Base-by-base conservation (phyloP, 305 asterid species). In the Withania somnifera region DNA sequence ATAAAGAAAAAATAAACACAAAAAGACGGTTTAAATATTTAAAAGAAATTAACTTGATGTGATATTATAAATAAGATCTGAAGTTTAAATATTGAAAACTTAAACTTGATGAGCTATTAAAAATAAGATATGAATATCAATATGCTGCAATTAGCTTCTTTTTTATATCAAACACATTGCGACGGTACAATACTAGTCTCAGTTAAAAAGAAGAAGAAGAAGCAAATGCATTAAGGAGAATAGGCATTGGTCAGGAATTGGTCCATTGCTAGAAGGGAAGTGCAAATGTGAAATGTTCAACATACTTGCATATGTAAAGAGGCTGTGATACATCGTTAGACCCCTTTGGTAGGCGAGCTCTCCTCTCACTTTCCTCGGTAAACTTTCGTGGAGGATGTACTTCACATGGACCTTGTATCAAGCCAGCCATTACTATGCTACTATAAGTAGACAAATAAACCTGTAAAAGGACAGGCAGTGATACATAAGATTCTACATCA, bases 221-320 rank as follows among this genome's bases (percentile, higher is more conserved):
- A 26, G 24, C 77, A 77, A 86, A 15, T 66, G 51, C 9, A 66
- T 66, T 20, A 45, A 26, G 20, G 14, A 28, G 6, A 7, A 71
- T 17, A 47, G 8, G 22, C 60, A 26, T 36, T 5, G 15, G 26
- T 24, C 26, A 47, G 79, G 3, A 47, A 47, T 47, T 47, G 26
- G 0, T 73, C 11, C 42, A 73, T 28, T 47, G 58, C 60, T 26
- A 73, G 60, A 73, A 45, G 34, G 58, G 4, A 22, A 73, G 60
- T 68, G 81, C 79, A 58, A 73, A 66, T 20, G 36, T 5, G 45
- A 45, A 67, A 80, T 6, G 84, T 60, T 54, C 60, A 82, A 85
- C 99, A 67, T 87, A 97, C 99, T 92, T 95, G 99, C 99, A 95
- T 81, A 97, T 82, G 83, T 87, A 97, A 83, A 90, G 89, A 60